A percentile compares a stretch with the other conserved stretches of the same genome.
Conservation (phyloP, 208 protist genomes). For the Acanthamoeba healyi region DNA sequence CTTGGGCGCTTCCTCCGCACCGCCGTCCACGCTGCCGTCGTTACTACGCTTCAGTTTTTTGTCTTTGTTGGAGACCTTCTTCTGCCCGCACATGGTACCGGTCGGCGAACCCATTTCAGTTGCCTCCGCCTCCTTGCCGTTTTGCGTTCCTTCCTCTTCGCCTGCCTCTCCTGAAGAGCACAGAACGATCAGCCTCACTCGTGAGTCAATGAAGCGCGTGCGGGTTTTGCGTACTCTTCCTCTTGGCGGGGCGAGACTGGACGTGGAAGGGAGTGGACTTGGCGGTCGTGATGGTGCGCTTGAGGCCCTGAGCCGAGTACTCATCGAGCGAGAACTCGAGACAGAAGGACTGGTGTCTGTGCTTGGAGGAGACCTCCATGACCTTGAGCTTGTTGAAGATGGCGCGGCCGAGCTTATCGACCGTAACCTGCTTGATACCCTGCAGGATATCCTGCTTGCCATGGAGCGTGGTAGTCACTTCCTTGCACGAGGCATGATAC, state of each 20-base stretch:
- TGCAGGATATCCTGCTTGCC: conserved; percentile 38
- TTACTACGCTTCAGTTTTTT: neutral
- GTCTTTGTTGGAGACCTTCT: neutral
- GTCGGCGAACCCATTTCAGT: neutral
- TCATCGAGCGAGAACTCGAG: conserved; percentile 16
- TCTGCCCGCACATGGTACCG: neutral
- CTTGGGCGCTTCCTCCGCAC: neutral
- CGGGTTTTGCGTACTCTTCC: neutral
- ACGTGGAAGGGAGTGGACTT: conserved; percentile 45
- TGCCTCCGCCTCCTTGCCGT: neutral
- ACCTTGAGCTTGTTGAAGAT: conserved; percentile 57
- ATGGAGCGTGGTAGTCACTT: conserved; percentile 15
- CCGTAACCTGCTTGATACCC: conserved; percentile 7
- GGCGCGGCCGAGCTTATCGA: conserved; percentile 1
- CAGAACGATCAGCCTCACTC: no score
- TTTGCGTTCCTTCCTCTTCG: neutral
- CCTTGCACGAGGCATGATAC: conserved; percentile 3
- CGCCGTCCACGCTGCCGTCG: neutral
- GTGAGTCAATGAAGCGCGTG: no score
- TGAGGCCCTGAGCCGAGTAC: conserved; percentile 22
- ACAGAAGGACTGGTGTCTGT: conserved; percentile 41
- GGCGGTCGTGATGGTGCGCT: conserved; percentile 22
- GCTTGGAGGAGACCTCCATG: conserved; percentile 49
- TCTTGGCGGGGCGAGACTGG: neutral
- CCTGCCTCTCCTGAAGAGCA: neutral